Evolutionary conservation across 306 rosid genomes (phyloP), one percentile per base, ranked within the genome.

Genomic region (Lathyrus aphaca): DNA sequence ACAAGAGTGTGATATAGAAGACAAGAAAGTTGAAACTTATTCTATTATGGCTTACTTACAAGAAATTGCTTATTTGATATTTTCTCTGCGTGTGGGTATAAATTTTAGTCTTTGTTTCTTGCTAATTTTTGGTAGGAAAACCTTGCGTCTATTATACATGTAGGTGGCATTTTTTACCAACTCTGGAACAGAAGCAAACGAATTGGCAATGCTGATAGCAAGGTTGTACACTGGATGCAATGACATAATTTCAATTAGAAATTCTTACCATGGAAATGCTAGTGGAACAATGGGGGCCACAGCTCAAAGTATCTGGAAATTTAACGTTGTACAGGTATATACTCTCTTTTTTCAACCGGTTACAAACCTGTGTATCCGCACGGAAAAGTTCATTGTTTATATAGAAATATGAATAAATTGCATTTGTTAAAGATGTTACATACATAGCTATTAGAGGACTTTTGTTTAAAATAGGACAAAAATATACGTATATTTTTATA

Each of bases 121-220:
- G 39, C 25, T 27, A 55, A 55, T 6, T 5, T 38, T 61, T 5
- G 21, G 5, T 61, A 1, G 12, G 14, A 15, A 39, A 48, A 17
- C 8, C 30, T 37, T 39, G 32, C 12, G 23, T 49, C 10, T 15
- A 69, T 27, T 74, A 9, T 48, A 19, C 29, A 19, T 13, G 43
- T 7, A 94, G 99, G 99, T 94, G 76, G 96, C 80, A 70, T 91
- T 91, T 66, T 94, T 91, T 32, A 94, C 99, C 17, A 94, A 94
- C 72, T 94, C 99, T 29, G 99, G 99, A 78, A 94, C 99, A 10
- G 99, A 94, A 77, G 97, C 99, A 55, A 94, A 94, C 51, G 97
- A 94, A 84, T 77, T 94, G 30, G 99, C 99, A 4, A 78, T 91
- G 66, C 21, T 94, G 78, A 88, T 94, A 3, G 95, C 99, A 32